phyloP scores from a whole-genome alignment of 2,329 filamentous ascomycete species.

The Calonectria multiphialidica region DNA sequence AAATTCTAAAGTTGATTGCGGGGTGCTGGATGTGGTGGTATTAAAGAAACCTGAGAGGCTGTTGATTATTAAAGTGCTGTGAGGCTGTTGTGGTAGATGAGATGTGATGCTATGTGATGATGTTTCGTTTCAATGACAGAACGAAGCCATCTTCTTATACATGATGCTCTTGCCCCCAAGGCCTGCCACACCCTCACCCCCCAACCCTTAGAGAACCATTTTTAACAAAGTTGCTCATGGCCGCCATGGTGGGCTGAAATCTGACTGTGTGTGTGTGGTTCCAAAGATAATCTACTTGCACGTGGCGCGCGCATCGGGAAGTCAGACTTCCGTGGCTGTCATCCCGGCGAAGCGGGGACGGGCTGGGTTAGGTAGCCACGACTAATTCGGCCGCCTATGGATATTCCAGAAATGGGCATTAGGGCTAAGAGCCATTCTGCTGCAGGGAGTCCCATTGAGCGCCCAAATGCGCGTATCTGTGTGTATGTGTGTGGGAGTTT shows the following conservation, averaged over 20 bases:
- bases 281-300: conserved; percentile 5
- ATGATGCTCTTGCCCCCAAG: not conserved
- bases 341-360: conserved; percentile 8
- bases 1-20: not conserved
- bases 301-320: conserved; percentile 4
- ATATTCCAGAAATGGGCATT: not conserved
- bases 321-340: conserved; percentile 14
- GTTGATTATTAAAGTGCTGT: not conserved
- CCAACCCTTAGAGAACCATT: not conserved
- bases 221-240: not conserved
- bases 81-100: conserved; percentile 11
- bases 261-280: not conserved
- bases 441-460: not conserved
- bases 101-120: conserved; percentile 23
- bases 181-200: not conserved
- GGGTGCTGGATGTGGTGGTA: not conserved
- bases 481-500: not conserved
- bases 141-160: conserved; percentile 40
- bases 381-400: not conserved
- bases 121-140: conserved; percentile 31
- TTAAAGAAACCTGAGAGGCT: not conserved
- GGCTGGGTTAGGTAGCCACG: not conserved
- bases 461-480: too few species aligned
- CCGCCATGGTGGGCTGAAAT: not conserved
- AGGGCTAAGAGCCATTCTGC: not conserved